Base-by-base conservation (phyloP, 306 rosid species). In the Astragalus glycyphyllos region DNA sequence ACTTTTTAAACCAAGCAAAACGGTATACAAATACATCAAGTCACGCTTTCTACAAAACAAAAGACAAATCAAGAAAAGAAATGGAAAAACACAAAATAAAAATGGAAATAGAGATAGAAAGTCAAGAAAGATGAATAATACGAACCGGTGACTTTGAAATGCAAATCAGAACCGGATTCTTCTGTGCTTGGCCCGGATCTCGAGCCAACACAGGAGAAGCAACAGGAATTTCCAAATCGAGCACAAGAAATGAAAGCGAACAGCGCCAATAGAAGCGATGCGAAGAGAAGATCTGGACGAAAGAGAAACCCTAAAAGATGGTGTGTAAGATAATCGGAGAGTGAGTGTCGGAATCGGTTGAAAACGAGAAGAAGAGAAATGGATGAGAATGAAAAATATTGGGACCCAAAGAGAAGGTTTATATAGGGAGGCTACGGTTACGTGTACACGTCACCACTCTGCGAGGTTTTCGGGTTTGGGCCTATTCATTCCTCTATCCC, bases 101-200 rank as follows among this genome's bases (percentile, higher is more conserved):
- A 31, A 49, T 40, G 26, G 26, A 46, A 47, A 60, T 5, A 16
- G 1, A 49, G 46, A 31, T 4, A 42, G 37, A 73, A 46, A 60
- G 6, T 73, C 35, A 20, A 44, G 65, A 68, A 45, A 32, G 6
- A 42, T 1, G 12, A 35, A 48, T 1, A 63, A 45, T 0, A 60
- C 49, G 48, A 35, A 89, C 96, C 88, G 40, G 71, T 26, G 37
- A 40, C 0, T 56, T 3, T 4, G 31, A 81, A 84, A 83, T 73
- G 85, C 38, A 55, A 79, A 79, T 71, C 77, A 42, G 76, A 84
- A 82, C 38, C 73, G 11, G 83, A 79, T 72, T 63, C 82, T 57
- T 76, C 90, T 79, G 92, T 75, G 65, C 96, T 87, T 89, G 92
- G 96, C 96, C 85, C 90, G 89, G 92, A 89, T 87, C 92, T 89